phyloP scores from a whole-genome alignment of 495 filamentous ascomycete genomes.

The Elaphomyces granulatus region DNA sequence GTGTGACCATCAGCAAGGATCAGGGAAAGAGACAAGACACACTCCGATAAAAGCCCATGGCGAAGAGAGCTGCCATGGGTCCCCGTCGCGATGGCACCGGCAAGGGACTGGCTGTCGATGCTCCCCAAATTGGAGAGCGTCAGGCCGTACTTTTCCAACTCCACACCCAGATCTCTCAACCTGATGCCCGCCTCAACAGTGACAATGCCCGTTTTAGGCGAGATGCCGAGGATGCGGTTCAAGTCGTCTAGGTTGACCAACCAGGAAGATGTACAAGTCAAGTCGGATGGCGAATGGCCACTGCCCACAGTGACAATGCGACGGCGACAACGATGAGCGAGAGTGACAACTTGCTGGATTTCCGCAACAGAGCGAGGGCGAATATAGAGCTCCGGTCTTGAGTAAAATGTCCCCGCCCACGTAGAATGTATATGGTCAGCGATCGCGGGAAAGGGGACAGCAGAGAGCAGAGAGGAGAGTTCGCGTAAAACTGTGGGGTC shows the following conservation, averaged over 20 bases:
- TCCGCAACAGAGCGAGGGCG: constrained; percentile 64
- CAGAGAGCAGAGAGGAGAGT: constrained; percentile 39
- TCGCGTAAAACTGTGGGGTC: constrained; percentile 36
- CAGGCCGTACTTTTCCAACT: constrained; percentile 57
- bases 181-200: constrained; percentile 76
- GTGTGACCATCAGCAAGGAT: constrained; percentile 71
- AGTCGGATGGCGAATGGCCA: constrained; percentile 78
- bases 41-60: constrained; percentile 74
- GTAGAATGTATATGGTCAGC: constrained; percentile 67
- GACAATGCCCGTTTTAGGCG: constrained; percentile 47
- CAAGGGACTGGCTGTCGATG: constrained; percentile 88
- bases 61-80: constrained; percentile 80
- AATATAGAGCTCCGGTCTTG: constrained; percentile 76
- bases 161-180: constrained; percentile 50
- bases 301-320: constrained; percentile 70
- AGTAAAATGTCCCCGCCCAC: constrained; percentile 91
- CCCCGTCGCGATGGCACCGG: constrained; percentile 80
- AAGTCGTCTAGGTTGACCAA: constrained; percentile 84
- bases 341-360: constrained; percentile 64
- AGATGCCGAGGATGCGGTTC: constrained; percentile 53
- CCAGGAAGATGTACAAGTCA: constrained; percentile 92
- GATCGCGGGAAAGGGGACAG: constrained; percentile 61
- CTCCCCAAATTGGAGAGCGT: constrained; percentile 82
- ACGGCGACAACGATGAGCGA: constrained; percentile 69
- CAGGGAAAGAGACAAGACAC: constrained; percentile 55